These are phyloP conservation scores for Malbranchea zuffiana DNA, from an alignment of 2,329 filamentous ascomycete species.

Conservation along the genomic window DNA sequence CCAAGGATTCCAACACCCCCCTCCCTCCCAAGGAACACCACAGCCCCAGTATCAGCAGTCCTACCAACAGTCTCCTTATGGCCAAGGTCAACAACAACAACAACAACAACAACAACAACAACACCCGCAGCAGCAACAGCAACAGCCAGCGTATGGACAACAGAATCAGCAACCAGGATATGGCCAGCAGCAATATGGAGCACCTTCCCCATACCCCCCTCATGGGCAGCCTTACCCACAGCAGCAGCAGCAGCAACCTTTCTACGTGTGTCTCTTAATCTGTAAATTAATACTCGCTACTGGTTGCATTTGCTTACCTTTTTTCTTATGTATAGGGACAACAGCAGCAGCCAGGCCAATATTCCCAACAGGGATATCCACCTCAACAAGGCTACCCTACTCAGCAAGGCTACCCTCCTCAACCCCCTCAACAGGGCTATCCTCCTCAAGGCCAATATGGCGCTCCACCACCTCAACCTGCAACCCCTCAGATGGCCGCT, in stretches of 20 bases:
- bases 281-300: constrained; percentile 2
- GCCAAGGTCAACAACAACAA: constrained; percentile 15
- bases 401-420: constrained; percentile 26
- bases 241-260: constrained; percentile 23
- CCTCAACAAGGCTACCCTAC: constrained; percentile 23
- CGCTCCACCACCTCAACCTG: constrained; percentile 29
- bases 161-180: constrained; percentile 21
- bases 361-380: constrained; percentile 23
- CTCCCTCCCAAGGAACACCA: constrained; percentile 9
- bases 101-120: constrained; percentile 23
- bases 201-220: constrained; percentile 20
- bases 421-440: constrained; percentile 17
- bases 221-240: constrained; percentile 26
- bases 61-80: constrained; percentile 30
- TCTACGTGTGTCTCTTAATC: constrained; percentile 18
- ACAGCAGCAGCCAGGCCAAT: constrained; percentile 26
- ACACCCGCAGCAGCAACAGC: constrained; percentile 35
- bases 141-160: constrained; percentile 27
- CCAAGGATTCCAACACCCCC: constrained; percentile 17
- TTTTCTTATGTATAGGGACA: constrained; percentile 12
- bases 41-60: constrained; percentile 23
- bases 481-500: constrained; percentile 40
- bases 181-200: constrained; percentile 27
- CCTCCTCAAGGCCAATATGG: constrained; percentile 24
- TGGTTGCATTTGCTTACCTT: constrained; percentile 3